Evolutionary conservation across 169 alveolate genomes (phyloP), one percentile per base, ranked within the genome.

Genomic region (Theileria equi): DNA sequence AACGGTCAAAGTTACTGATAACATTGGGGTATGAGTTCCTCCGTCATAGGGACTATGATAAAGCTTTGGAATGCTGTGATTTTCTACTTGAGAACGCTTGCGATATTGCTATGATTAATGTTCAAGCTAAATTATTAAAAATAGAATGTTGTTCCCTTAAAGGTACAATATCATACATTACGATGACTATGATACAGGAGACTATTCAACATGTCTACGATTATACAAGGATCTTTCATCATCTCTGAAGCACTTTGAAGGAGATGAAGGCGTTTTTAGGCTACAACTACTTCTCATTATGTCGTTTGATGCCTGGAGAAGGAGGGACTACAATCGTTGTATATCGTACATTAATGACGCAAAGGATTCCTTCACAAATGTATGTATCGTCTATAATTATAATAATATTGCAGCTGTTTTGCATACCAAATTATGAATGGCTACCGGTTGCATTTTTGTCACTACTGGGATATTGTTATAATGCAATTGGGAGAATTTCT

Each of bases 21-120:
- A 35, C 52, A 8, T 44, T 74, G 80, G 84, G 84, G 5, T 64
- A 74, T 36, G 64, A 64, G 43, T 74, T 59, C 61, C 49, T 62
- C 45, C 50, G 65, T 8, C 84, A 74, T 38, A 43, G 71, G 13
- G 40, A 28, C 17, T 36, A 47, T 35, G 29, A 32, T 26, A 64
- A 68, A 21, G 84, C 84, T 0, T 35, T 74, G 40, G 38, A 54
- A 17, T 60, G 72, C 17, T 53, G 80, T 11, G 36, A 40, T 10
- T 64, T 17, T 35, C 49, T 74, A 21, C 26, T 38, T 1, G n/a
- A 6, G 0, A 21, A 55, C 52, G 6, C 74, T n/a, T 57, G 52
- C 5, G 41, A 55, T 7, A 36, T 65, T 8, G 7, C 71, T 3
- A 1, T 28, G n/a, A 44, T 26, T n/a, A 29, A 10, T 3, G 59